These are phyloP conservation scores for Cadophora malorum DNA, from an alignment of 2,329 filamentous ascomycete species.

Conservation along the genomic window DNA sequence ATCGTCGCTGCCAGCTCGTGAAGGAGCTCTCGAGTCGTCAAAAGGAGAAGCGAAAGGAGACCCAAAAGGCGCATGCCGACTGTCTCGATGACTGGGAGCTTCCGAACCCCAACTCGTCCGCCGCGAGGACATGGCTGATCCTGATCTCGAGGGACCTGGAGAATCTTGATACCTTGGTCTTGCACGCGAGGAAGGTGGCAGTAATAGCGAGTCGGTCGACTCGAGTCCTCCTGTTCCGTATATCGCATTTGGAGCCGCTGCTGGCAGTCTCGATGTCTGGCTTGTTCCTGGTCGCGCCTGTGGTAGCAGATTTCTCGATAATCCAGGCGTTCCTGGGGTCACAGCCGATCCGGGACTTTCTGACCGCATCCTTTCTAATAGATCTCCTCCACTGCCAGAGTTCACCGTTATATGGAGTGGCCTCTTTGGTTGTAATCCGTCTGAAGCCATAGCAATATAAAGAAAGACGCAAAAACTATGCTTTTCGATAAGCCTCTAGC, in stretches of 20 bases:
- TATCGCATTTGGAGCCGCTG: constrained; percentile 25
- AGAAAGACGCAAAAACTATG: constrained; percentile 22
- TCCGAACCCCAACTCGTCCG: constrained; percentile 62
- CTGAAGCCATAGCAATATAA: constrained; percentile 32
- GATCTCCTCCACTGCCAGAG: constrained; percentile 60
- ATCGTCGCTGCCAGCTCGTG: constrained; percentile 62
- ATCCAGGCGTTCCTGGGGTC: constrained; percentile 37
- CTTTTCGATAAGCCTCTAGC: constrained; percentile 28
- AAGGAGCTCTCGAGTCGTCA: constrained; percentile 44
- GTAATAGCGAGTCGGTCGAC: constrained; percentile 55
- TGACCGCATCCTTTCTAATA: constrained; percentile 45
- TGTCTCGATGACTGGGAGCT: constrained; percentile 60
- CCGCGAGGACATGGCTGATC: constrained; percentile 58
- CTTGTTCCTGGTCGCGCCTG: constrained; percentile 28
- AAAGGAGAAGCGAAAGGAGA: constrained; percentile 47
- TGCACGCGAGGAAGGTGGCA: constrained; percentile 54
- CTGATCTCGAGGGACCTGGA: constrained; percentile 54
- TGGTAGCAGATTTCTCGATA: constrained; percentile 44
- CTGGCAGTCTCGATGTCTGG: constrained; percentile 28
- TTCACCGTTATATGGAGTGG: constrained; percentile 70
- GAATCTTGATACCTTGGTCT: constrained; percentile 58
- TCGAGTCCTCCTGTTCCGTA: constrained; percentile 38
- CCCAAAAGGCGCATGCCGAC: constrained; percentile 50
- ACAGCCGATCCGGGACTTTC: constrained; percentile 44
- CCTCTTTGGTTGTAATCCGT: constrained; percentile 31